Evolutionary conservation across 352 stramenopile genomes (phyloP), one percentile per base, ranked within the genome.

Genomic region (Aphanomyces astaci): DNA sequence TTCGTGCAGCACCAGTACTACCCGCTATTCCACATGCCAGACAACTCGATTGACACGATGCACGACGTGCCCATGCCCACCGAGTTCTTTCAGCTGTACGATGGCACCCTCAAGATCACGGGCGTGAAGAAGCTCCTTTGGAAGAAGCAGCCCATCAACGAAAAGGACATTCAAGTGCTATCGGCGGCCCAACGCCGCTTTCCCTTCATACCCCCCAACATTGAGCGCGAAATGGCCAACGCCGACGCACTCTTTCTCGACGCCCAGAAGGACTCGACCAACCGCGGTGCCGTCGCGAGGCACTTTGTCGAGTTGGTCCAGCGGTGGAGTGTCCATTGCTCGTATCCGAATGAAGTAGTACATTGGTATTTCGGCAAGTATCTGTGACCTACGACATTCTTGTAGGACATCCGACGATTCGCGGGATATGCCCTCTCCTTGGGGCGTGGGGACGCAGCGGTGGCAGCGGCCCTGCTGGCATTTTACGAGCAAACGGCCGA

Each of bases 1-100:
- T 92, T 94, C 63, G 75, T 89, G 11, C 63, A 74, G 63, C 11
- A 60, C n/a, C n/a, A 71, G 10, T 65, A 87, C 27, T 72, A 73
- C 22, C 11, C 19, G 22, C 62, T 76, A 1, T 78, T 80, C 45
- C 7, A 72, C 31, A 74, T 77, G 13, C n/a, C 40, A 15, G 79
- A 93, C 68, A 86, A 79, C 51, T 75, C 70, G 11, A 88, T 89
- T 43, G 79, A 90, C 66, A 75, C 69, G 46, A 70, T 94, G 54
- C 83, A 92, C 59, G 77, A 89, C 64, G 69, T 78, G 40, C 75
- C 80, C 28, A 94, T 92, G 83, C 79, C 73, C 36, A 92, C 82
- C 33, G 71, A 75, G 49, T 63, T 94, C n/a, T 94, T 89, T 72
- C 85, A 94, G 76, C 75, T 91, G 9, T 94, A 94, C 63, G 85